Conservation (phyloP, 2,329 filamentous ascomycete genomes). For the Aspergillus phoenicis region DNA sequence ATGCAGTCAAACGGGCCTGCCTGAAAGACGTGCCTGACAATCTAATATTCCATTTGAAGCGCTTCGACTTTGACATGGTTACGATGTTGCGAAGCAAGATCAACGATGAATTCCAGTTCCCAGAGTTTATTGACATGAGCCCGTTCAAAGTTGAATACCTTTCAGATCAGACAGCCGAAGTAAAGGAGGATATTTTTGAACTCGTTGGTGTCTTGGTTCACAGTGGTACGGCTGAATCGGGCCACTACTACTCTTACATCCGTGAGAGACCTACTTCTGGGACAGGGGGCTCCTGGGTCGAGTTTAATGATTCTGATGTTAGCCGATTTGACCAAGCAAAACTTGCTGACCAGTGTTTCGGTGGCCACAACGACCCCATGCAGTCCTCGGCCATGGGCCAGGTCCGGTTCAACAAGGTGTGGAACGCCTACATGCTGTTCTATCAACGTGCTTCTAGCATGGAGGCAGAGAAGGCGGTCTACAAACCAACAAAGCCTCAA, state of each 20-base stretch:
- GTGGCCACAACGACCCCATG: constrained; percentile 63
- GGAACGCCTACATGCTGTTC: constrained; percentile 97
- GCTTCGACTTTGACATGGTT: constrained; percentile 56
- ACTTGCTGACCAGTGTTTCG: constrained; percentile 78
- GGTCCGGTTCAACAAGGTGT: constrained; percentile 63
- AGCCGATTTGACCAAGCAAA: constrained; percentile 71
- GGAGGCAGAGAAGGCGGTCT: constrained; percentile 53
- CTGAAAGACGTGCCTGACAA: constrained; percentile 91
- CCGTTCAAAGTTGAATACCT: constrained; percentile 88
- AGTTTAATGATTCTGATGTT: constrained; percentile 92
- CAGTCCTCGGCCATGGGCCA: constrained; percentile 50
- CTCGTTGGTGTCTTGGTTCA: constrained; percentile 95
- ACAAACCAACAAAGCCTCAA: constrained; percentile 50
- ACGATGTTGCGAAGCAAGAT: constrained; percentile 86
- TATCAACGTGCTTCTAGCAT: constrained; percentile 80
- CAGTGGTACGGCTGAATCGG: constrained; percentile 86
- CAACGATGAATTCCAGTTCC: constrained; percentile 92
- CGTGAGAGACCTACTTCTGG: constrained; percentile 68
- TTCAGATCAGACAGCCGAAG: constrained; percentile 60
- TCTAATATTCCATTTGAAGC: constrained; percentile 86
- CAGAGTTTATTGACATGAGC: constrained; percentile 78
- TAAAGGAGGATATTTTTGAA: constrained; percentile 77
- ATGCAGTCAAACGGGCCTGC: constrained; percentile 90
- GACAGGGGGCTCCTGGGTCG: constrained; percentile 68
- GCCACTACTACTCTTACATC: constrained; percentile 96